Base-by-base conservation (phyloP, 2,329 filamentous ascomycete genomes). In the Curvularia spicifera region DNA sequence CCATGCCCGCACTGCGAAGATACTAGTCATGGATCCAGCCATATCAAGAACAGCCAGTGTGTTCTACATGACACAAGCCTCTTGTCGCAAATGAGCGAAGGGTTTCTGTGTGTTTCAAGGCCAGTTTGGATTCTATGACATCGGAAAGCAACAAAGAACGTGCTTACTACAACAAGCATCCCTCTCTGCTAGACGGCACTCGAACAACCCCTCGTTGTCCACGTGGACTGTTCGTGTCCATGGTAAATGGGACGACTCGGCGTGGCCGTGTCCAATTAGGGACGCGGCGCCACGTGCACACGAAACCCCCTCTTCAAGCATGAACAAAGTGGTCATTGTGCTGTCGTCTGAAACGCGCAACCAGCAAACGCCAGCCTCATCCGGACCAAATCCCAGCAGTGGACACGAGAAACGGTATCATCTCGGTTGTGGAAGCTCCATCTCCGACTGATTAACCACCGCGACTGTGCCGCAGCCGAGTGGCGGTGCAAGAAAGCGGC, bases 301-400 rank as follows among this genome's bases (percentile, higher is more conserved):
- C 40, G 46, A 47, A 37, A 46, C 43, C 13, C 35, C 40, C 20
- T 24, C 43, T 39, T 24, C 39, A 31, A 42, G 56, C 56, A 58
- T 58, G 18, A 58, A 57, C 35, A 54, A 50, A 40, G 56, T 54
- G 51, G 46, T 40, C 46, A 37, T 35, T 51, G 40, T 47, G 46
- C 12, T 51, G 50, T 50, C 22, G 39, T 22, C 53, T 51, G 57
- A 57, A 57, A 59, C 49, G 28, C 29, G 48, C 33, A 43, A n/a
- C 24, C 31, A 15, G 48, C 44, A 59, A 49, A 57, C 49, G 28
- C 40, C 46, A 58, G 56, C 56, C 46, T 46, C 35, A 42, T 46
- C 45, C 40, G 29, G 22, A 4, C 44, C 24, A 26, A 45, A 18
- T 10, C n/a, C 43, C n/a, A 45, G 43, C 43, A 33, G 31, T 33